Percentiles rank a stretch among this genome's conserved stretches.
Evolutionary conservation across 2,329 filamentous ascomycete genomes (phyloP).

Genomic region (Amauroascus verrucosus): DNA sequence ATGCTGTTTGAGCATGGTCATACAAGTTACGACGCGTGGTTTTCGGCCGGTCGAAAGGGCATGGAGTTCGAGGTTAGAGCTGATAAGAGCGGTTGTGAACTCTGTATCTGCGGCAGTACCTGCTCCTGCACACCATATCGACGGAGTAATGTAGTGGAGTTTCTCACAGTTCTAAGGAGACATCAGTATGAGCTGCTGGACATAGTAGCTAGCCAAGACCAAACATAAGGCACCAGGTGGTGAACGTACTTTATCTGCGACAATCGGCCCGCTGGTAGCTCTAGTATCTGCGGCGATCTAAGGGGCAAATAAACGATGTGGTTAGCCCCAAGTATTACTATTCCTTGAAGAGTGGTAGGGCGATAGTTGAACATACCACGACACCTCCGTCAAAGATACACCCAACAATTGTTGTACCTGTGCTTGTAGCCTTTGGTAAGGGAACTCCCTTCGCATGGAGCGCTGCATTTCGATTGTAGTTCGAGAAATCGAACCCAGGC

Average conservation of each 20-base stretch:
- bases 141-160: slow-evolving; percentile 94
- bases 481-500: slow-evolving; percentile 98
- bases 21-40: slow-evolving; percentile 94
- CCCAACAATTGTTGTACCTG: slow-evolving; percentile 96
- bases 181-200: not conserved
- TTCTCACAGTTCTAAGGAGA: slow-evolving; percentile 82
- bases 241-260: slow-evolving; percentile 74
- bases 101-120: slow-evolving; percentile 97
- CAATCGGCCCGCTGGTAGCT: slow-evolving; percentile 93
- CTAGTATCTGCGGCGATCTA: slow-evolving; percentile 96
- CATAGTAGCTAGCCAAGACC: not conserved
- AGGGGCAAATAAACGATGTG: slow-evolving; percentile 6
- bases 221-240: not conserved
- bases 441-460: slow-evolving; percentile 90
- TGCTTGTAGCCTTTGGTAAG: slow-evolving; percentile 94
- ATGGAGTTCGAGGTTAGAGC: slow-evolving; percentile 96
- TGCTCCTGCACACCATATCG: slow-evolving; percentile 98
- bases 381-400: slow-evolving; percentile 95
- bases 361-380: slow-evolving; percentile 53
- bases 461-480: slow-evolving; percentile 97
- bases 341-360: not conserved
- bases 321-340: slow-evolving; percentile 20
- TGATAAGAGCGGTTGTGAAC: slow-evolving; percentile 97
- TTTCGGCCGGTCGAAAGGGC: slow-evolving; percentile 91
- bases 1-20: slow-evolving; percentile 99